Evolutionary conservation across 2,329 filamentous ascomycete genomes (phyloP), one percentile per base, ranked within the genome.

Genomic region (Leptographium lundbergii): DNA sequence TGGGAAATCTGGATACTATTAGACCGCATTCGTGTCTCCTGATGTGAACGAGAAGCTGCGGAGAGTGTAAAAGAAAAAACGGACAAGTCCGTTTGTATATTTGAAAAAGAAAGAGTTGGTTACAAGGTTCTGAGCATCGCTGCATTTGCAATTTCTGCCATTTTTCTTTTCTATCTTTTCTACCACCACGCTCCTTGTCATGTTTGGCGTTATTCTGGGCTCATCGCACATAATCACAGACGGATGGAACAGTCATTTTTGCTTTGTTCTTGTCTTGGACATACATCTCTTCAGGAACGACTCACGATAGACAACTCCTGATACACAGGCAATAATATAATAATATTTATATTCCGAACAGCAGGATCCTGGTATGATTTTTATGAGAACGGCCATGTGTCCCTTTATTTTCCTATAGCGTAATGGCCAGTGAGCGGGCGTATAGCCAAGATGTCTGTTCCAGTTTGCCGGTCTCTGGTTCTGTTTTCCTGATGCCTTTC

Each of bases 241-340:
- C 14, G 24, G 48, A 6, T 13, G 48, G 24, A 51, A 51, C 13
- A 27, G 48, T 17, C 48, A 27, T 42, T 27, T 24, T 13, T 54
- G 29, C 29, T 36, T 36, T 54, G 25, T 36, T 54, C 29, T 54
- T 57, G 54, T 39, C 51, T 54, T 58, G 42, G 42, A 56, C 55
- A 59, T 29, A 61, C 51, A 42, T 19, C 25, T 45, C n/a, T 42
- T 57, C 47, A n/a, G 47, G 57, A 54, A 57, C 56, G 61, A 56
- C 53, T 61, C 56, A 61, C 56, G 60, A 61, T 61, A 60, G 60
- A 57, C 48, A 58, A 32, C 32, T 32, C 42, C 47, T 36, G 22
- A 54, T 54, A 29, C 25, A 39, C 36, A 45, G 19, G 47, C 56
- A 24, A 48, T 61, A 61, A 61, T 61, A 45, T 59, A 57, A 61